Evolutionary conservation across 306 rosid genomes (phyloP).

Genomic region (Glycine tomentella): DNA sequence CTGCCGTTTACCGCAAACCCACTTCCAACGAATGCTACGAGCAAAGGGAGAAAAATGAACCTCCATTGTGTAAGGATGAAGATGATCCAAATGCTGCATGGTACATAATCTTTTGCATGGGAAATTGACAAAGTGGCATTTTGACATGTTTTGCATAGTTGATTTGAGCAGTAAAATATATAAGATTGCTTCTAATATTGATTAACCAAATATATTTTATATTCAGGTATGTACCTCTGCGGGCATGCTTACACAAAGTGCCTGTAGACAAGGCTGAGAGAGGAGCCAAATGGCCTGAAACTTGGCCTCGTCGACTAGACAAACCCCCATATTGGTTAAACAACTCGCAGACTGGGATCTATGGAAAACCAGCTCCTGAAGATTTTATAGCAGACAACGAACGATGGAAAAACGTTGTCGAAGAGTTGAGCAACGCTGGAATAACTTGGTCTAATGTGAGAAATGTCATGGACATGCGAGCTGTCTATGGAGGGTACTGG

Average conservation of each 20-base stretch:
- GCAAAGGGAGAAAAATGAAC: constrained; percentile 67
- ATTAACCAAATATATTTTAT: too few relatives aligned
- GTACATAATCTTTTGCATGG: constrained; percentile 45
- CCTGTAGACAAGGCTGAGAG: constrained; percentile 62
- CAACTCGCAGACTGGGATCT: constrained; percentile 78
- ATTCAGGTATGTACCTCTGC: constrained; percentile 86
- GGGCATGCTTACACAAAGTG: constrained; percentile 77
- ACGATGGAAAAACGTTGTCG: constrained; percentile 80
- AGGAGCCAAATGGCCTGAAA: constrained; percentile 80
- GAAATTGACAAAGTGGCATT: too few relatives aligned
- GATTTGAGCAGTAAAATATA: background rate
- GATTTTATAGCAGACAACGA: constrained; percentile 77
- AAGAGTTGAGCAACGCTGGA: constrained; percentile 70
- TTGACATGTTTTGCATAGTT: background rate
- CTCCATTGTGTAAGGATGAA: constrained; percentile 78
- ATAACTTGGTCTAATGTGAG: constrained; percentile 80
- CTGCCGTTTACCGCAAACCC: constrained; percentile 86
- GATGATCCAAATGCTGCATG: constrained; percentile 96
- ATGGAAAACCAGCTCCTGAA: constrained; percentile 87
- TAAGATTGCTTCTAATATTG: background rate
- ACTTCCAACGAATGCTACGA: constrained; percentile 77
- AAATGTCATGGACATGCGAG: constrained; percentile 94
- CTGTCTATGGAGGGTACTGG: constrained; percentile 84
- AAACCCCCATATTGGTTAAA: constrained; percentile 87
- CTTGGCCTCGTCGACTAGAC: constrained; percentile 75